Evolutionary conservation across 2,329 filamentous ascomycete genomes (phyloP).

Genomic region (Ramichloridium luteum): DNA sequence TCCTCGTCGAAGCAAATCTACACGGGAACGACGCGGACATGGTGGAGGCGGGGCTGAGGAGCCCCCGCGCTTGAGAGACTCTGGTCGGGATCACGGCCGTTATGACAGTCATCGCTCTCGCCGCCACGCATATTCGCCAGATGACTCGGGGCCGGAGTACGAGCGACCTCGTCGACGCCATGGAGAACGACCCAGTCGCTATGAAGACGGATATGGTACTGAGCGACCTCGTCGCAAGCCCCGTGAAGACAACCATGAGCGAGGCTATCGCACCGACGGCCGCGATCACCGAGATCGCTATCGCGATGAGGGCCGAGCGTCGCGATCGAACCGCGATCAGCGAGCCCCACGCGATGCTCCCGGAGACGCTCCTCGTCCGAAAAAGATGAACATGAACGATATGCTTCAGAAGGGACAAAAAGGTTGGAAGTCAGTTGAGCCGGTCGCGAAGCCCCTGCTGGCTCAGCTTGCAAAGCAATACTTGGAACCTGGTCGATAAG

Average conservation of each 20-base stretch:
- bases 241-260: constrained; percentile 17
- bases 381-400: constrained; percentile 13
- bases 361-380: constrained; percentile 13
- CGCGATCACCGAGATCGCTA: constrained; percentile 16
- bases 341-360: constrained; percentile 16
- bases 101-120: background rate
- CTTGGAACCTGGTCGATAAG: background rate
- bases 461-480: constrained; percentile 9
- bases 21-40: background rate
- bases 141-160: constrained; percentile 13
- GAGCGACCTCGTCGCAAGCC: constrained; percentile 16
- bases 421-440: constrained; percentile 20
- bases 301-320: constrained; percentile 12
- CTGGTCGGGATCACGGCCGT: no score
- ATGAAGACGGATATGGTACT: constrained; percentile 21
- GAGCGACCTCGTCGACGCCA: constrained; percentile 10
- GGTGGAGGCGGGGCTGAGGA: background rate
- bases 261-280: constrained; percentile 20
- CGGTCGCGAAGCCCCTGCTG: constrained; percentile 21
- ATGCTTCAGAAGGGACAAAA: constrained; percentile 21
- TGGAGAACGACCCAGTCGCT: constrained; percentile 10
- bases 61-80: background rate
- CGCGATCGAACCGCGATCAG: constrained; percentile 18
- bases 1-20: constrained; percentile 3
- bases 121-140: constrained; percentile 6